Conservation (phyloP, 2,329 filamentous ascomycete genomes). For the Sporothrix brunneoviolacea region DNA sequence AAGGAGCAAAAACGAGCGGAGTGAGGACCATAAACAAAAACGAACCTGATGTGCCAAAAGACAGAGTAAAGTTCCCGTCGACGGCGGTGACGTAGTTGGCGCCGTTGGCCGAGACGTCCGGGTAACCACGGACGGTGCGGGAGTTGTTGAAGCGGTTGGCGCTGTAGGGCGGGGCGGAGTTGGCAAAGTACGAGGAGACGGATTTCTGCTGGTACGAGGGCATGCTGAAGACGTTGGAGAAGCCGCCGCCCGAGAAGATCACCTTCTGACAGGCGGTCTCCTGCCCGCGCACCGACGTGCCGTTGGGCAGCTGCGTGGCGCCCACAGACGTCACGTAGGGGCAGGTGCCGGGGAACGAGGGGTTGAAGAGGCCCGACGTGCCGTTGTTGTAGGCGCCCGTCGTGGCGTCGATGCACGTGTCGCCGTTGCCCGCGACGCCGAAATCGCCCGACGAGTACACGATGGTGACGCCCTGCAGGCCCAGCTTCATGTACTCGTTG, state of each 20-base stretch:
- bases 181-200: constrained; percentile 19
- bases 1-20: background rate
- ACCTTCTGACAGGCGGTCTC: constrained; percentile 41
- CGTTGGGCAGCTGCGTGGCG: constrained; percentile 39
- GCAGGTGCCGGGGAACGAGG: constrained; percentile 39
- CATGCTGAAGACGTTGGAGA: constrained; percentile 38
- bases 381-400: constrained; percentile 25
- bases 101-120: constrained; percentile 19
- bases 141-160: constrained; percentile 33
- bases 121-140: constrained; percentile 27
- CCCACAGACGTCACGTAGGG: constrained; percentile 47
- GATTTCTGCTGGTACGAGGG: constrained; percentile 34
- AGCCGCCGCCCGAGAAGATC: constrained; percentile 40
- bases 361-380: constrained; percentile 39
- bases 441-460: constrained; percentile 46
- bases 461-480: constrained; percentile 44
- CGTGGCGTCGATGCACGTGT: constrained; percentile 29
- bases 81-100: constrained; percentile 35
- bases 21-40: background rate
- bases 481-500: constrained; percentile 51
- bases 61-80: constrained; percentile 34
- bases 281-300: constrained; percentile 30
- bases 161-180: constrained; percentile 35
- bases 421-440: constrained; percentile 36
- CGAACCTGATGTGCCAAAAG: constrained; percentile 41